Base-by-base conservation (phyloP, 2,329 filamentous ascomycete genomes). In the Diaporthe destruens region DNA sequence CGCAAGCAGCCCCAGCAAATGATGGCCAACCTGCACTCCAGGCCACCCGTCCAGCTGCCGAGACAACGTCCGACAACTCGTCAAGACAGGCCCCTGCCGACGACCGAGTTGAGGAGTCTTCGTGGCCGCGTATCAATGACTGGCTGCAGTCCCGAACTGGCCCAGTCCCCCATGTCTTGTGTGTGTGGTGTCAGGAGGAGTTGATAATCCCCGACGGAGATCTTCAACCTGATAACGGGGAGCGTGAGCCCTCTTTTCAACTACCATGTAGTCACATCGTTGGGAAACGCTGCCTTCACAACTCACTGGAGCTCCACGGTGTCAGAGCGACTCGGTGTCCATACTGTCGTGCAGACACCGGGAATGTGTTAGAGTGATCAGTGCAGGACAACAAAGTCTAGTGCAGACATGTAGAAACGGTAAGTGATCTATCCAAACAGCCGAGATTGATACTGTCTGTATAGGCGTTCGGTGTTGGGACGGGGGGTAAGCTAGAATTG, bases 81-180 rank as follows among this genome's bases (percentile, higher is more conserved):
- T 9, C 57, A 18, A 20, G 16, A 6, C 29, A 47, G 14, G 20
- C 8, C 8, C 8, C 29, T 4, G 29, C 29, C 18, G 44, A 16
- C 0, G 32, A 66, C 25, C 32, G 14, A 51, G 47, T 53, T 14
- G 61, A 66, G 14, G 32, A 66, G 11, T 14, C 25, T 9, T 66
- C 44, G 4, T 66, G 61, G 61, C 32, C 61, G 0, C 61, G 47
- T 1, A 66, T 66, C 3, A n/a, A 51, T 4, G 47, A 66, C 11
- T 66, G 47, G 47, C 16, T 66, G n/a, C 44, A 66, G 47, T 25
- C 32, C 23, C 53, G 61, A 23, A 66, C 29, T 12, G 61, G 61
- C 2, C 61, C 61, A 6, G 6, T 14, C 3, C 61, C 61, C 1
- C 12, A 2, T 0, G 44, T 53, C 1, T 6, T 20, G 0, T 66